Base-by-base conservation (phyloP, 225 moss, liverwort and hornwort genomes). In the Marchantia polymorpha region DNA sequence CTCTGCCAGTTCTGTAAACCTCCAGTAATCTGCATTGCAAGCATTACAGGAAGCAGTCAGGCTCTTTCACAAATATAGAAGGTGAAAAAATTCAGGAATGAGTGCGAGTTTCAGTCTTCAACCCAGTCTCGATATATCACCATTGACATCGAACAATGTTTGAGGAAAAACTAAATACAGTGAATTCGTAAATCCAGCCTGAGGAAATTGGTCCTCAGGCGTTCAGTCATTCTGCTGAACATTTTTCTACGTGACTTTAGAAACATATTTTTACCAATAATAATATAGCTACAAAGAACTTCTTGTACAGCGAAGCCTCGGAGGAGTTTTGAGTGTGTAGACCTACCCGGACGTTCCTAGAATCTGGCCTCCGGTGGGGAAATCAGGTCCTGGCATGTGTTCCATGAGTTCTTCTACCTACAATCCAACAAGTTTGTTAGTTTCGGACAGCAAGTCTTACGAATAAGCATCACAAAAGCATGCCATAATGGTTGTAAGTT, bases 381-480 rank as follows among this genome's bases (percentile, higher is more conserved):
- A 97, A 76, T 97, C 97, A 66, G 94, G 94, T 80, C 94, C 97
- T 82, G 94, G 97, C 84, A 97, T 73, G 84, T 97, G 90, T 80
- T 97, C 97, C 94, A 97, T 97, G 77, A 97, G 87, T 89, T 97
- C 97, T 83, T 97, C 92, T 78, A 94, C 91, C 93, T 95, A 82
- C 83, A 77, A 12, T 75, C 9, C 8, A n/a, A 54, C 8, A 51
- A 27, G 74, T 26, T 12, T 15, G 6, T 39, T 75, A 81, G 47
- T 80, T 47, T 22, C 0, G 59, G 10, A 27, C 4, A 12, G 46
- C 58, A 63, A 30, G 49, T 51, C 30, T 49, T 22, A 19, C 13
- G 73, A 0, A 30, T 12, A 12, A 23, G n/a, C 71, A 71, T 23
- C 11, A 63, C n/a, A 64, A 0, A 51, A 64, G 61, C 56, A 59